phyloP scores from a whole-genome alignment of 2,329 filamentous ascomycete genomes.

The Fusarium sp. region DNA sequence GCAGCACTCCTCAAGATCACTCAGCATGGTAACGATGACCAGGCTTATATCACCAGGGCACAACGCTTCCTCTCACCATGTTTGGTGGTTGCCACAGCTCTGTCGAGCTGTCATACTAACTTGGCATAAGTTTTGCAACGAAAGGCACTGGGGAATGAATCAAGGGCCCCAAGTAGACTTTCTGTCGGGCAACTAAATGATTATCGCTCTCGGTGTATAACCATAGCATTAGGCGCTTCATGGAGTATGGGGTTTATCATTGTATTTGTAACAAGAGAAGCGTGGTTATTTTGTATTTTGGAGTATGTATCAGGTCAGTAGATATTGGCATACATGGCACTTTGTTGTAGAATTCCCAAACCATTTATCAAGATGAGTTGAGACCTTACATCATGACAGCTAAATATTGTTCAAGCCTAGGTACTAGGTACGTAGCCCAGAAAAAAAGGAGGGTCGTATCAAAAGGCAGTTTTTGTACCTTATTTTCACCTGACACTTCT shows the following conservation, averaged over 20 bases:
- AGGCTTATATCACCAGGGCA: not conserved
- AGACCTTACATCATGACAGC: not conserved
- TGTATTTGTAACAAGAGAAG: conserved; percentile 7
- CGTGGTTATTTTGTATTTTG: not conserved
- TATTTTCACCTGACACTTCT: not conserved
- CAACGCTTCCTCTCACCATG: not conserved
- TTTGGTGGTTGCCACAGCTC: not conserved
- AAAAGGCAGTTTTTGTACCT: not conserved
- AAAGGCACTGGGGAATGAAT: not conserved
- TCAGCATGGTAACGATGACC: not conserved
- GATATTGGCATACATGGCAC: not conserved
- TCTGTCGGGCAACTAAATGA: not conserved
- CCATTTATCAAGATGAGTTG: not conserved
- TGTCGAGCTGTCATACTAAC: not conserved
- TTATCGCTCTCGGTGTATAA: not conserved
- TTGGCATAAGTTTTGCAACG: not conserved
- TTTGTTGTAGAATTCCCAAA: not conserved
- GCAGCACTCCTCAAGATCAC: not conserved
- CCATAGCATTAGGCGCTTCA: conserved; percentile 5
- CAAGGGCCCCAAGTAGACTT: not conserved
- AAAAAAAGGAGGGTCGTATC: not conserved
- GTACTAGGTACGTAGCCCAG: no score
- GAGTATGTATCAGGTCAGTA: conserved; percentile 4
- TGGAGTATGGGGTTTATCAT: conserved; percentile 13
- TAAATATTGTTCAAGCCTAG: not conserved